Percentiles rank a stretch among this genome's conserved stretches.
phyloP scores from a whole-genome alignment of 306 rosid species.

The Dryas octopetala region DNA sequence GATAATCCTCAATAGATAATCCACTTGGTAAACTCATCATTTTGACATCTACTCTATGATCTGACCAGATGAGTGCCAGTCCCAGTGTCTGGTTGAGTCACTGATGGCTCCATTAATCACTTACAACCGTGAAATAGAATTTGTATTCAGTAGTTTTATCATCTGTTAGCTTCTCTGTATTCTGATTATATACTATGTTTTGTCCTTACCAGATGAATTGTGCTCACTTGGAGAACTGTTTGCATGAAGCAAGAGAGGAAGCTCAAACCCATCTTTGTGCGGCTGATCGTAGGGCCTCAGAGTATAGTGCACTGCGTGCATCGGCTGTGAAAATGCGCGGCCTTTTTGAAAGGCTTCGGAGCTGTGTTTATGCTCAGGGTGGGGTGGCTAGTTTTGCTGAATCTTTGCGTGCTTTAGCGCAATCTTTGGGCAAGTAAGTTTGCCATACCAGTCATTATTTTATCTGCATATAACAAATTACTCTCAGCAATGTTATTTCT shows the following conservation, averaged over 20 bases:
- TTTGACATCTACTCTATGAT: not conserved
- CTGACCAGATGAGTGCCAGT: not conserved
- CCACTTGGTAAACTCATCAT: not conserved
- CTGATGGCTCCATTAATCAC: slow-evolving; percentile 3
- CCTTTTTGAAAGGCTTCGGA: slow-evolving; percentile 78
- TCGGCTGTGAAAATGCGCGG: slow-evolving; percentile 81
- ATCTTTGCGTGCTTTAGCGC: slow-evolving; percentile 62
- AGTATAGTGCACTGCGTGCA: slow-evolving; percentile 74
- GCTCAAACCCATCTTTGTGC: slow-evolving; percentile 98
- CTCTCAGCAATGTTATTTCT: not conserved
- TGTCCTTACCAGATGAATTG: slow-evolving; percentile 76
- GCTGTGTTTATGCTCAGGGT: slow-evolving; percentile 68
- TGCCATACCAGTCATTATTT: slow-evolving; percentile 4
- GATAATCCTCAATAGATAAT: too few species aligned
- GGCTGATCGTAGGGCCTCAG: slow-evolving; percentile 91
- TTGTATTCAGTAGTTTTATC: not conserved
- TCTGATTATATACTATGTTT: slow-evolving; percentile 19
- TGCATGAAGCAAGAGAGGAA: slow-evolving; percentile 99
- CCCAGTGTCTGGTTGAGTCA: not conserved
- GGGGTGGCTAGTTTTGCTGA: slow-evolving; percentile 72
- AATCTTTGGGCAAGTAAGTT: slow-evolving; percentile 89
- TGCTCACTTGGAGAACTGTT: slow-evolving; percentile 92
- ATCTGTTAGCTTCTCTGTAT: not conserved
- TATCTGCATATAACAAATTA: not conserved
- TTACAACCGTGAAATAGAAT: not conserved